These are phyloP conservation scores for Ceratocystis colombiana DNA, from an alignment of 2,329 filamentous ascomycete species.

Conservation along the genomic window DNA sequence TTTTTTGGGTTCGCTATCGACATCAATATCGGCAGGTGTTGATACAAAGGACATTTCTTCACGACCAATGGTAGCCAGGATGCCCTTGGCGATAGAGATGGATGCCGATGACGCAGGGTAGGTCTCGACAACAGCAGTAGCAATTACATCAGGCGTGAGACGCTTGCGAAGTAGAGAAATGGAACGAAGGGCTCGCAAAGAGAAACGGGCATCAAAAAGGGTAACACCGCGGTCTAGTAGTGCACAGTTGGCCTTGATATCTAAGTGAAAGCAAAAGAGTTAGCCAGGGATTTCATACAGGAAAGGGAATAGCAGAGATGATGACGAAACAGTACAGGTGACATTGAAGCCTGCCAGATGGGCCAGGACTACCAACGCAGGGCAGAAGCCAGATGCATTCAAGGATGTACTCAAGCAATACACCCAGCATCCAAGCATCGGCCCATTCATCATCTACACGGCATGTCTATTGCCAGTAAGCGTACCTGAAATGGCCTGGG, in stretches of 20 bases:
- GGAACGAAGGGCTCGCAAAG: constrained; percentile 82
- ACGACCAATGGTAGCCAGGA: constrained; percentile 61
- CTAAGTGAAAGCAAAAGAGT: constrained; percentile 40
- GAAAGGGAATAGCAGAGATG: background rate
- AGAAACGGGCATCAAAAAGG: constrained; percentile 90
- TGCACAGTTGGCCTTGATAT: constrained; percentile 89
- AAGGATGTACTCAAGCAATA: too few species aligned
- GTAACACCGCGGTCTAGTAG: constrained; percentile 85
- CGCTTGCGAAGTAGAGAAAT: constrained; percentile 94
- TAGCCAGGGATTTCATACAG: constrained; percentile 24
- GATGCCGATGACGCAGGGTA: constrained; percentile 55
- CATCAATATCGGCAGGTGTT: constrained; percentile 56
- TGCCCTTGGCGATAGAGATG: constrained; percentile 55
- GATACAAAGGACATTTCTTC: constrained; percentile 51
- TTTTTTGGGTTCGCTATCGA: constrained; percentile 52
- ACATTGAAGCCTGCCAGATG: background rate
- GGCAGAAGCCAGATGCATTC: background rate
- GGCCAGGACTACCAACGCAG: background rate
- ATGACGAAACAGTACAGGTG: too few species aligned
- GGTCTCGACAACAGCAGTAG: constrained; percentile 69
- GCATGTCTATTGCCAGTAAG: background rate
- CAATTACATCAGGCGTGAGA: constrained; percentile 69
- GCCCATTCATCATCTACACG: too few species aligned
- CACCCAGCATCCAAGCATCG: too few species aligned
- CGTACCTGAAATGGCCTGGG: constrained; percentile 52